phyloP scores from a whole-genome alignment of 441 rosid genomes.

The Lagerstroemia fauriei region DNA sequence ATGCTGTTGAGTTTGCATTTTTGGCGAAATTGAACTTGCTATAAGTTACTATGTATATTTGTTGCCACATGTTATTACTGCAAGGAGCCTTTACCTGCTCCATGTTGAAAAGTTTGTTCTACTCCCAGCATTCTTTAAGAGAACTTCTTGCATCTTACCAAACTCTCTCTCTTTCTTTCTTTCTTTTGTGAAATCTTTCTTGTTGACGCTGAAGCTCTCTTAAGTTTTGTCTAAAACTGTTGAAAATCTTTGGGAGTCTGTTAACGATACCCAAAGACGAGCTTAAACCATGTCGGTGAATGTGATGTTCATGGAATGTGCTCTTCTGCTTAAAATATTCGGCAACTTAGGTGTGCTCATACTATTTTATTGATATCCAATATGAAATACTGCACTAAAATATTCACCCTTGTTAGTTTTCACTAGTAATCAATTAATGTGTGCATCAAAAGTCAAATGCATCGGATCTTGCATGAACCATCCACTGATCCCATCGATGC shows the following conservation, averaged over 20 bases:
- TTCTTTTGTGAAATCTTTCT: too few species aligned
- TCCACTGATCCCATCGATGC: background rate
- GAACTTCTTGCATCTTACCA: too few species aligned
- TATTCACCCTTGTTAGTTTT: too few species aligned
- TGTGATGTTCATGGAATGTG: background rate
- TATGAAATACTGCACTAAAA: too few species aligned
- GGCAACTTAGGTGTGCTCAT: background rate
- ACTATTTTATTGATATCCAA: background rate
- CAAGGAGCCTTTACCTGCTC: background rate
- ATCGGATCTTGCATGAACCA: background rate
- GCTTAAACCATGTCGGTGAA: background rate
- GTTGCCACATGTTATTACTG: background rate
- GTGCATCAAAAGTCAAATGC: background rate
- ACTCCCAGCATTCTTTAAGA: background rate
- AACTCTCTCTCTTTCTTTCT: too few species aligned
- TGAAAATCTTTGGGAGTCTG: background rate
- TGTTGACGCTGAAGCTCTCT: background rate
- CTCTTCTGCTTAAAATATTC: background rate
- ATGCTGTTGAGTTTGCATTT: background rate
- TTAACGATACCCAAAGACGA: background rate
- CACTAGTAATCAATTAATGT: background rate
- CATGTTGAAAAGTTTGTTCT: background rate
- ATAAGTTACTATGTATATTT: background rate
- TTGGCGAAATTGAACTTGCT: background rate
- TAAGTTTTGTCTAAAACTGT: background rate